Evolutionary conservation across 139 green algal genomes (phyloP).

Genomic region (Tetratostichococcus sp.): DNA sequence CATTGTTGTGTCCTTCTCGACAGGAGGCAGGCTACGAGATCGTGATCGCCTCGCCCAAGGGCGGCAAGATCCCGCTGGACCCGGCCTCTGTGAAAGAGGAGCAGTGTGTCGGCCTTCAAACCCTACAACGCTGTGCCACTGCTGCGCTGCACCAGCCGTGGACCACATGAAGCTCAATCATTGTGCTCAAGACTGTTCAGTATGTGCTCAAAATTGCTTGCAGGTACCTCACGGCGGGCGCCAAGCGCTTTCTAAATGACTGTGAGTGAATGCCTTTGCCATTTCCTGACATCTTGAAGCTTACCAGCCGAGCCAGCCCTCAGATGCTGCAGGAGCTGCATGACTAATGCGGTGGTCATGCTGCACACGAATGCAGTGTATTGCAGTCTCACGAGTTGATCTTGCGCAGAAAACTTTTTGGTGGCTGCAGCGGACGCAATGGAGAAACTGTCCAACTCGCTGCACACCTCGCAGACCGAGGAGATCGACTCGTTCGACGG

Average conservation of each 20-base stretch:
- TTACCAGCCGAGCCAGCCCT: no score
- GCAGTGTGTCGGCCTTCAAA: not conserved
- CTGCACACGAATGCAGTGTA: no score
- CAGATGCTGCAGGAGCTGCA: no score
- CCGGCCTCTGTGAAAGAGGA: not conserved
- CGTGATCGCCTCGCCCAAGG: conserved; percentile 21
- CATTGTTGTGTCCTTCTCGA: conserved; percentile 11
- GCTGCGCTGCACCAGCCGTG: no score
- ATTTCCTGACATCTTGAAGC: no score
- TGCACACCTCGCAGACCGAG: not conserved
- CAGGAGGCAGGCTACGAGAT: conserved; percentile 15
- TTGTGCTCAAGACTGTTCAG: no score
- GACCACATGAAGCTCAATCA: no score
- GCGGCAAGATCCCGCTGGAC: conserved; percentile 35
- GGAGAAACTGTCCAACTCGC: not conserved
- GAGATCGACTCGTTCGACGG: not conserved
- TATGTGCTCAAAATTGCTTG: not conserved
- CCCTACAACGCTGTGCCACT: not conserved
- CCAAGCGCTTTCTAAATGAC: conserved; percentile 28
- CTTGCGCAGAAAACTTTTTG: no score
- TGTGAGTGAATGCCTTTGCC: conserved; percentile 4
- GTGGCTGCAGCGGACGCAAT: not conserved
- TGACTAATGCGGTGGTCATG: not conserved
- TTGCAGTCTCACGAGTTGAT: no score
- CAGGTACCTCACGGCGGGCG: conserved; percentile 25